A percentile compares a stretch with the other conserved stretches of the same genome.
These are phyloP conservation scores for Aspergillus taichungensis DNA, from an alignment of 495 filamentous ascomycete genomes.

Conservation along the genomic window DNA sequence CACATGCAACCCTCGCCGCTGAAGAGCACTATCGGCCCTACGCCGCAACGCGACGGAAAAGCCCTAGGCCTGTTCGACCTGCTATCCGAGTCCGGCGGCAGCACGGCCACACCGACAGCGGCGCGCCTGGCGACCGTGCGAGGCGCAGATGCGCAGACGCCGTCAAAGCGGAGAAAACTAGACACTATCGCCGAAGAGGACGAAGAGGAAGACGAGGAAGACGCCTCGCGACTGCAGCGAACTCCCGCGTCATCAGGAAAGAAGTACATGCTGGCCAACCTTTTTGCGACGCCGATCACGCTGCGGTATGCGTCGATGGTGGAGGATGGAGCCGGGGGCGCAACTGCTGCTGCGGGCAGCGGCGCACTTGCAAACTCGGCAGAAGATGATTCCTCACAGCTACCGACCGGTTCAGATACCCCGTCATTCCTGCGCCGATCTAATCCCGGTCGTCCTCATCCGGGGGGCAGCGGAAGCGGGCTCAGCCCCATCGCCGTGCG, in stretches of 20 bases:
- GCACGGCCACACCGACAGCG: slow-evolving; percentile 32
- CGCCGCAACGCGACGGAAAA: slow-evolving; percentile 81
- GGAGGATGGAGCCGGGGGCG: slow-evolving; percentile 14
- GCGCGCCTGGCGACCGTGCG: slow-evolving; percentile 21
- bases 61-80: slow-evolving; percentile 89
- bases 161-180: slow-evolving; percentile 25
- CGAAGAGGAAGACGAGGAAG: slow-evolving; percentile 25
- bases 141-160: slow-evolving; percentile 32
- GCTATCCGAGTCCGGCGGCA: slow-evolving; percentile 51
- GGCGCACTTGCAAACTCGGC: slow-evolving; percentile 15
- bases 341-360: slow-evolving; percentile 6
- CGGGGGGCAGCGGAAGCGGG: slow-evolving; percentile 11
- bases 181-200: slow-evolving; percentile 25
- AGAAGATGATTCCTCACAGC: slow-evolving; percentile 3
- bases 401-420: slow-evolving; percentile 35
- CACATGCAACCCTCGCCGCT: slow-evolving; percentile 30
- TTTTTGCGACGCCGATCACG: slow-evolving; percentile 56
- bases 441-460: slow-evolving; percentile 22
- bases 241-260: slow-evolving; percentile 59
- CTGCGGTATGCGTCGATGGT: slow-evolving; percentile 39
- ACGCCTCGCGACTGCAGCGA: slow-evolving; percentile 31
- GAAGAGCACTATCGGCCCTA: slow-evolving; percentile 61
- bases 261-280: slow-evolving; percentile 47
- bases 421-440: slow-evolving; percentile 67
- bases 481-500: slow-evolving; percentile 42